phyloP scores from a whole-genome alignment of 192 early-diverging fungal genomes.

The Backusella macrospora region DNA sequence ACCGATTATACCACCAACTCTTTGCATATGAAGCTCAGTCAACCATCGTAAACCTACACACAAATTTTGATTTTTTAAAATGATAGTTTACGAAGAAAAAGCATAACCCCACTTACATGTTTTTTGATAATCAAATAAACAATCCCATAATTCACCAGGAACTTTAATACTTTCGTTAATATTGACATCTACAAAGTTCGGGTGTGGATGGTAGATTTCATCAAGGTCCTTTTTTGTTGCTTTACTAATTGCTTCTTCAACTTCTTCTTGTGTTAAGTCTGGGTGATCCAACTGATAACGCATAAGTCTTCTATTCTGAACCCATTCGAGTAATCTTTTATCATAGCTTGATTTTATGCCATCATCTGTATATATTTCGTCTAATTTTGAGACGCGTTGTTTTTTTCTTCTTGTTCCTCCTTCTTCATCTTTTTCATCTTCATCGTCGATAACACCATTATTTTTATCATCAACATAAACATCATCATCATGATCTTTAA shows the following conservation, averaged over 20 bases:
- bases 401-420: constrained; percentile 5
- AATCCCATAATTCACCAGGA: constrained; percentile 80
- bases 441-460: constrained; percentile 25
- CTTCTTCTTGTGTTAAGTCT: not conserved
- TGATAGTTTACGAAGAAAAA: not conserved
- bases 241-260: not conserved
- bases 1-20: constrained; percentile 89
- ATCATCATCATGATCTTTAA: constrained; percentile 21
- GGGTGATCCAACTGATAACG: constrained; percentile 25
- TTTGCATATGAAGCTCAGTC: constrained; percentile 83
- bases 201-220: constrained; percentile 57
- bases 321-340: constrained; percentile 53
- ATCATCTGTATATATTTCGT: constrained; percentile 59
- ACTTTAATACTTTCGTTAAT: constrained; percentile 58
- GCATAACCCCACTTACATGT: constrained; percentile 43
- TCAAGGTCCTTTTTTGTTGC: not conserved
- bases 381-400: constrained; percentile 10
- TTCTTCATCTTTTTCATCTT: constrained; percentile 23
- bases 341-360: constrained; percentile 61
- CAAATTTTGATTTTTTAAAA: not conserved
- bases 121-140: constrained; percentile 90
- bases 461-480: constrained; percentile 28
- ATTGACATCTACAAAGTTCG: constrained; percentile 52
- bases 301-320: constrained; percentile 39
- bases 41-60: constrained; percentile 76